Percentiles rank a stretch among this genome's conserved stretches.
Conservation (phyloP, 148 eudicot genomes). For the Diospyros lotus region DNA sequence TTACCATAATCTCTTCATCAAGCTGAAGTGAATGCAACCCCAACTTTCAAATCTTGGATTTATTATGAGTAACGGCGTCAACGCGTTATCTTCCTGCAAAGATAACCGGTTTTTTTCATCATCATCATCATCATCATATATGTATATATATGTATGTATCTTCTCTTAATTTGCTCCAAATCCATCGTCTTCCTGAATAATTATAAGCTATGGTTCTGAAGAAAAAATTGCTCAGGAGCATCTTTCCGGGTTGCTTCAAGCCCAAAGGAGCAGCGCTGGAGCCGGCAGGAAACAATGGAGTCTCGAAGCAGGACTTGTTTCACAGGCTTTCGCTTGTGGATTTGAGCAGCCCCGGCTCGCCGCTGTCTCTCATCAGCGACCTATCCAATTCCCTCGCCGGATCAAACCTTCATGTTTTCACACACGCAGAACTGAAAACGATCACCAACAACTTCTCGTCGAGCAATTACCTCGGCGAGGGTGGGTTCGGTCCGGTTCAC, state of each 20-base stretch:
- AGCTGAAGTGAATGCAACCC: too few species aligned
- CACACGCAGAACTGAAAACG: slow-evolving; percentile 49
- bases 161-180: too few species aligned
- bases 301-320: slow-evolving; percentile 19
- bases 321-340: slow-evolving; percentile 63
- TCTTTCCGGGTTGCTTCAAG: slow-evolving; percentile 43
- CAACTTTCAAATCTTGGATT: too few species aligned
- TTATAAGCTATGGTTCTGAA: slow-evolving; percentile 19
- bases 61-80: too few species aligned
- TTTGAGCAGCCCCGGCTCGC: slow-evolving; percentile 48
- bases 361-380: slow-evolving; percentile 39
- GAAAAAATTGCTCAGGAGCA: slow-evolving; percentile 16
- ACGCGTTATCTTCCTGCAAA: too few species aligned
- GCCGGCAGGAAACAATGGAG: neutral
- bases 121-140: too few species aligned
- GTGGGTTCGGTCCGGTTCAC: slow-evolving; percentile 89
- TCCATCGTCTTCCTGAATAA: too few species aligned
- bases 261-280: neutral
- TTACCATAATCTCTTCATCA: too few species aligned
- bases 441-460: slow-evolving; percentile 63
- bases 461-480: slow-evolving; percentile 74
- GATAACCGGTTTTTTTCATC: too few species aligned
- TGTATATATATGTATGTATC: too few species aligned
- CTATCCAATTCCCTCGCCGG: slow-evolving; percentile 58
- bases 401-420: slow-evolving; percentile 61